These are phyloP conservation scores for Cadophora sp. DNA, from an alignment of 2,329 filamentous ascomycete species.

Conservation along the genomic window DNA sequence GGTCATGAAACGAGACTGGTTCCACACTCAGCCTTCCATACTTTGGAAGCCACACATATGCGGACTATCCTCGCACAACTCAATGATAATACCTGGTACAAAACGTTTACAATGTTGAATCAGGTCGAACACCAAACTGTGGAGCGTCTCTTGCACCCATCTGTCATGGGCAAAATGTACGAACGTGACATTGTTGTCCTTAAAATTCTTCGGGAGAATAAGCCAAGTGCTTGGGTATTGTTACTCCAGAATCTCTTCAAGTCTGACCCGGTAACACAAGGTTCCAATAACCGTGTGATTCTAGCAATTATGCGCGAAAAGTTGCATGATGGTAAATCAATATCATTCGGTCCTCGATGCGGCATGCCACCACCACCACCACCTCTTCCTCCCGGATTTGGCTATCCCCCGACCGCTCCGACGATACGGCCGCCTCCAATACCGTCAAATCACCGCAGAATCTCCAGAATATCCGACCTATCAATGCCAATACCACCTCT, in stretches of 20 bases:
- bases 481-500: not conserved
- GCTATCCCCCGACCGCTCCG: not conserved
- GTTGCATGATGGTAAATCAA: constrained; percentile 31
- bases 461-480: not conserved
- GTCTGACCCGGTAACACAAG: not conserved
- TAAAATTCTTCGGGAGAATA: constrained; percentile 36
- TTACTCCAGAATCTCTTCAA: constrained; percentile 27
- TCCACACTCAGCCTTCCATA: constrained; percentile 41
- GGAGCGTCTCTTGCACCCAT: constrained; percentile 24
- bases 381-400: not conserved
- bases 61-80: constrained; percentile 39
- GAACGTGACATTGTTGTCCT: constrained; percentile 37
- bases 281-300: constrained; percentile 25
- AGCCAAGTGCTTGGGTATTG: constrained; percentile 32
- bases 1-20: constrained; percentile 24
- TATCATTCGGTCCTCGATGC: not conserved
- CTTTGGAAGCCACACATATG: constrained; percentile 40
- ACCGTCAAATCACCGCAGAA: not conserved
- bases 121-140: constrained; percentile 28
- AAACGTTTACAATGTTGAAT: constrained; percentile 35
- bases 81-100: constrained; percentile 38
- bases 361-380: constrained; percentile 16
- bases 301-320: constrained; percentile 39
- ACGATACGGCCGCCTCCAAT: constrained; percentile 2
- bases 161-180: constrained; percentile 11